Conservation (phyloP, 352 stramenopile species). For the Phytophthora cactorum region DNA sequence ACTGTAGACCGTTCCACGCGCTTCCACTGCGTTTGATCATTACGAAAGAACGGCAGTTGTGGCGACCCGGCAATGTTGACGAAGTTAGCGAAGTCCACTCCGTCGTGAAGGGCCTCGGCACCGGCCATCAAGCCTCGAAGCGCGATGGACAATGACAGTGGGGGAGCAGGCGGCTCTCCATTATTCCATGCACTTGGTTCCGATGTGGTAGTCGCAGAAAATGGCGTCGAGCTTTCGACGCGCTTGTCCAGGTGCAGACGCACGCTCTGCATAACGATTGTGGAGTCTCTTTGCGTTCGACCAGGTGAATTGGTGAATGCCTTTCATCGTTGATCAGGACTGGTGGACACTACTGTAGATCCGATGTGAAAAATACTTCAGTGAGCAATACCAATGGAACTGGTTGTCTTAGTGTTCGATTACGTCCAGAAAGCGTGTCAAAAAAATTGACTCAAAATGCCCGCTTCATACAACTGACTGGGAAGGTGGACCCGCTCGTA, state of each 20-base stretch:
- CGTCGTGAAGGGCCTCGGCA: conserved; percentile 24
- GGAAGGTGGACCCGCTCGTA: neutral
- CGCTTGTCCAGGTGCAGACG: too few relatives aligned
- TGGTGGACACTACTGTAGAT: too few relatives aligned
- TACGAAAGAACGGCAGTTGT: conserved; percentile 5
- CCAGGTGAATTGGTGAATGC: too few relatives aligned
- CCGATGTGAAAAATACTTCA: too few relatives aligned
- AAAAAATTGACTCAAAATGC: neutral
- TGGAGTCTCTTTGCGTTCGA: too few relatives aligned
- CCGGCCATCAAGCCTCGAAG: conserved; percentile 21
- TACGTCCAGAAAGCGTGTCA: too few relatives aligned
- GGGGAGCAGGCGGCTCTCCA: conserved; percentile 20
- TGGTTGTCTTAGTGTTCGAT: too few relatives aligned
- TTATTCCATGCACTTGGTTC: conserved; percentile 22
- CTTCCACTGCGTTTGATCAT: conserved; percentile 30
- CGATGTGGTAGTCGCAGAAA: conserved; percentile 10
- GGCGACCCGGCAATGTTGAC: conserved; percentile 25
- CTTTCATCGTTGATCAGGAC: too few relatives aligned
- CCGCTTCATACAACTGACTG: neutral
- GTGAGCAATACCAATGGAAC: too few relatives aligned
- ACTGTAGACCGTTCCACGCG: conserved; percentile 19
- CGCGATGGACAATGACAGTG: conserved; percentile 21
- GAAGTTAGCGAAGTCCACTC: conserved; percentile 25
- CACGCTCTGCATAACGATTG: too few relatives aligned
- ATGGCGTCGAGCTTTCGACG: conserved; percentile 3